A percentile compares a stretch with the other conserved stretches of the same genome.
phyloP scores from a whole-genome alignment of 768 basidiomycete species.

The Gloeopeniophorella convolvens region DNA sequence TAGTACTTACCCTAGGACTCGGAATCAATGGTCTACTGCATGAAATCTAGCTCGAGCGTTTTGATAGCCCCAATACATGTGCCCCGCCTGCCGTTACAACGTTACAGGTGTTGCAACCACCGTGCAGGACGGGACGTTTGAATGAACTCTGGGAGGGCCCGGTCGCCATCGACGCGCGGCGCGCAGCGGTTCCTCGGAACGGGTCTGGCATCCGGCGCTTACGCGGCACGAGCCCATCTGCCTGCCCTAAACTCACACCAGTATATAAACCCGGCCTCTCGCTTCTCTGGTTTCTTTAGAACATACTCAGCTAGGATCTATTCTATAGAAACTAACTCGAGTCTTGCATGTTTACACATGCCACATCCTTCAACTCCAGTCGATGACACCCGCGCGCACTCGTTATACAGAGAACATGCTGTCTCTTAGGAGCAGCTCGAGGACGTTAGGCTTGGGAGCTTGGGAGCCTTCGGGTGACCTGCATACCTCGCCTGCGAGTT shows the following conservation, averaged over 20 bases:
- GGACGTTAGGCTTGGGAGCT: conserved; percentile 31
- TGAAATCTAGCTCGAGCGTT: too few relatives aligned
- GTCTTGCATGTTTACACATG: conserved; percentile 41
- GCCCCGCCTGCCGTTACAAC: too few relatives aligned
- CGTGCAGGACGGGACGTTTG: too few relatives aligned
- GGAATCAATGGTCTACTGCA: too few relatives aligned
- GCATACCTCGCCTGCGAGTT: conserved; percentile 31
- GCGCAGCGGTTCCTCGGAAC: too few relatives aligned
- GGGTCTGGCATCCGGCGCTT: too few relatives aligned
- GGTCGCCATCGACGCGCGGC: too few relatives aligned
- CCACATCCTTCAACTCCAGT: conserved; percentile 36
- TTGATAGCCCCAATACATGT: too few relatives aligned
- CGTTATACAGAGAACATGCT: conserved; percentile 37
- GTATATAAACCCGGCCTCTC: conserved; percentile 5
- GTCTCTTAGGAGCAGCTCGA: conserved; percentile 27
- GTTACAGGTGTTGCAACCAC: too few relatives aligned
- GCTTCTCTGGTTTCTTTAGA: conserved; percentile 27
- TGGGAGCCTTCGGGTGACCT: conserved; percentile 24
- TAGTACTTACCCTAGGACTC: too few relatives aligned
- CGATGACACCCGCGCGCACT: conserved; percentile 33
- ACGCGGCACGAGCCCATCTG: conserved; percentile 3
- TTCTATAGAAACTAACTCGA: conserved; percentile 39
- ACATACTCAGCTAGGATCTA: conserved; percentile 39
- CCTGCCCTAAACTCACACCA: conserved; percentile 9
- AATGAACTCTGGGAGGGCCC: too few relatives aligned